Evolutionary conservation across 495 filamentous ascomycete species (phyloP).

Genomic region (Aspergillus hancockii): DNA sequence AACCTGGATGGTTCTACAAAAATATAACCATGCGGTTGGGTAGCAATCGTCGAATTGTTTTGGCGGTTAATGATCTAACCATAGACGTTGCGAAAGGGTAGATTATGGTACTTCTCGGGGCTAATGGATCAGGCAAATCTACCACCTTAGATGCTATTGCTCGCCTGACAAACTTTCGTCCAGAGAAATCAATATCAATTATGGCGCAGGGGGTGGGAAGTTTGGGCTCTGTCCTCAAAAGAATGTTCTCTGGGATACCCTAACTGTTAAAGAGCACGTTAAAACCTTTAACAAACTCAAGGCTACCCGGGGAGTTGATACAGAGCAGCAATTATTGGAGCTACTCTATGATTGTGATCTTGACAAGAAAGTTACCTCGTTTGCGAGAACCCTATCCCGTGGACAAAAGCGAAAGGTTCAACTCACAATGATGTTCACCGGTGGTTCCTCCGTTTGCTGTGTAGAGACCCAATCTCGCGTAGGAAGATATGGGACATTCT

Average conservation of each 20-base stretch:
- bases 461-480: constrained; percentile 83
- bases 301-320: constrained; percentile 51
- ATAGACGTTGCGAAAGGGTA: constrained; percentile 69
- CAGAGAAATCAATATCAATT: constrained; percentile 65
- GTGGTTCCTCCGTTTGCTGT: constrained; percentile 80
- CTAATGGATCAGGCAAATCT: constrained; percentile 84
- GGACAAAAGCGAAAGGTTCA: constrained; percentile 92
- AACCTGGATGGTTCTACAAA: constrained; percentile 60
- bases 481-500: constrained; percentile 91
- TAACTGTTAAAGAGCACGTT: constrained; percentile 82
- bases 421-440: constrained; percentile 90
- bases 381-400: constrained; percentile 71
- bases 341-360: constrained; percentile 72
- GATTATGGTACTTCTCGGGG: constrained; percentile 79
- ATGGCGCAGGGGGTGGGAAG: constrained; percentile 61
- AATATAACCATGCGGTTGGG: constrained; percentile 48
- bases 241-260: constrained; percentile 84
- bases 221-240: constrained; percentile 88
- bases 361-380: constrained; percentile 63
- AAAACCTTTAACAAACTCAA: constrained; percentile 78
- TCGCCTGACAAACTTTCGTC: constrained; percentile 70
- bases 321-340: constrained; percentile 52
- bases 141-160: constrained; percentile 87
- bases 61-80: constrained; percentile 70
- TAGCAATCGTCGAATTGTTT: constrained; percentile 59